Percentiles rank a stretch among this genome's conserved stretches.
Evolutionary conservation across 2,329 filamentous ascomycete genomes (phyloP).

Genomic region (Colletotrichum cordylinicola): DNA sequence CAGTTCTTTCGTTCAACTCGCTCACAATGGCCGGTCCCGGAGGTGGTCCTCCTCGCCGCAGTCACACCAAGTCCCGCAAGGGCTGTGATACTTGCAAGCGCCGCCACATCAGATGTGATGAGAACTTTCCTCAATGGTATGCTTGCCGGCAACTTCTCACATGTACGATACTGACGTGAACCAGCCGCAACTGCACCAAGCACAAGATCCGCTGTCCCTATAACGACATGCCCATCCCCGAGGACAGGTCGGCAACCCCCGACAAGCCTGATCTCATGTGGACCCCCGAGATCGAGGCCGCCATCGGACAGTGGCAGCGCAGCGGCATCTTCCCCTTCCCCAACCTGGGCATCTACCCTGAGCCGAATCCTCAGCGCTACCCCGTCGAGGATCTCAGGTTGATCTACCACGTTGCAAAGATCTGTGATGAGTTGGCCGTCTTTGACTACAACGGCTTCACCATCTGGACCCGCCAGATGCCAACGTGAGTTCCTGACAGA

Average conservation of each 20-base stretch:
- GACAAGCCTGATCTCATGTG: constrained; percentile 78
- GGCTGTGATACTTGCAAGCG: constrained; percentile 98
- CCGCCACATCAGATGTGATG: constrained; percentile 96
- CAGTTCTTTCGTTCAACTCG: constrained; percentile 35
- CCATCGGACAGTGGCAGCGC: constrained; percentile 82
- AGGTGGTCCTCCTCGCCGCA: constrained; percentile 87
- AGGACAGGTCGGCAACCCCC: constrained; percentile 66
- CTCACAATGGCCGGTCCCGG: constrained; percentile 86
- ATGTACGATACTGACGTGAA: constrained; percentile 25
- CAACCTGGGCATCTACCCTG: constrained; percentile 77
- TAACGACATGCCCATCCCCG: constrained; percentile 80
- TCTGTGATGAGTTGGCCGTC: constrained; percentile 81
- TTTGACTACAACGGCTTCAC: constrained; percentile 84
- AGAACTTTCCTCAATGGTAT: constrained; percentile 97
- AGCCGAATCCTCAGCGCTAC: constrained; percentile 74
- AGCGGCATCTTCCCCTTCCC: constrained; percentile 88
- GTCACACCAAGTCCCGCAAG: constrained; percentile 98
- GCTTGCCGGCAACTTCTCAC: not conserved
- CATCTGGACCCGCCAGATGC: constrained; percentile 91
- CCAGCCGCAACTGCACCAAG: constrained; percentile 96
- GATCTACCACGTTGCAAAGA: constrained; percentile 87
- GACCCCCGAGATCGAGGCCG: constrained; percentile 83
- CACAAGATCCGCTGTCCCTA: constrained; percentile 99
- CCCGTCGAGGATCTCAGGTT: constrained; percentile 82
- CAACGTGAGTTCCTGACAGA: constrained; percentile 69